A percentile compares a stretch with the other conserved stretches of the same genome.
phyloP scores from a whole-genome alignment of 371 early-diverging fungal species.

The Syncephalis plumigaleata region DNA sequence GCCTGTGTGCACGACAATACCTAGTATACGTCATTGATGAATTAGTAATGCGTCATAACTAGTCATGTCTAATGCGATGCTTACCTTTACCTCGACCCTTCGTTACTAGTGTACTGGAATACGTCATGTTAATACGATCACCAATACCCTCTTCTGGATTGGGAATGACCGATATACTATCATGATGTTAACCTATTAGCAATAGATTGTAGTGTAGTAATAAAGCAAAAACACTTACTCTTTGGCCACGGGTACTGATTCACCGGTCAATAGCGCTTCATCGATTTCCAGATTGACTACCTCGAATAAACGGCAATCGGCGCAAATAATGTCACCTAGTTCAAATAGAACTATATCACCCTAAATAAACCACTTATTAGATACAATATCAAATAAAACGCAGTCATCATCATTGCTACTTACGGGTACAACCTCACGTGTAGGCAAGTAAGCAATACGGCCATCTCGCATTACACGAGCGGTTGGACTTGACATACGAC shows the following conservation, averaged over 20 bases:
- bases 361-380: too few relatives aligned
- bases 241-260: slow-evolving; percentile 56
- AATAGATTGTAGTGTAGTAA: too few relatives aligned
- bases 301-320: slow-evolving; percentile 70
- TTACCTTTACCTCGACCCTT: slow-evolving; percentile 42
- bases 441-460: slow-evolving; percentile 32
- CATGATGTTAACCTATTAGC: too few relatives aligned
- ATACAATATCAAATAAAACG: too few relatives aligned
- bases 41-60: not conserved
- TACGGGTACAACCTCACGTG: slow-evolving; percentile 49
- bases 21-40: slow-evolving; percentile 15
- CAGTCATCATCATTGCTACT: too few relatives aligned
- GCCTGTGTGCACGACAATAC: slow-evolving; percentile 55
- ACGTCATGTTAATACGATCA: slow-evolving; percentile 36
- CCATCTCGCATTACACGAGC: slow-evolving; percentile 67
- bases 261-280: slow-evolving; percentile 78
- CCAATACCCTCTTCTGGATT: slow-evolving; percentile 34
- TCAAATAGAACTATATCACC: slow-evolving; percentile 77
- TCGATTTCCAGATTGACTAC: slow-evolving; percentile 65
- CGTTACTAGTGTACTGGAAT: slow-evolving; percentile 34
- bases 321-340: slow-evolving; percentile 75
- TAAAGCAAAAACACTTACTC: too few relatives aligned
- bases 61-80: too few relatives aligned
- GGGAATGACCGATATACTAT: slow-evolving; percentile 6
- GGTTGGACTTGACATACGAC: slow-evolving; percentile 58